Percentiles rank a stretch among this genome's conserved stretches.
Conservation (phyloP, 441 rosid species). For the Aleurites moluccanus region DNA sequence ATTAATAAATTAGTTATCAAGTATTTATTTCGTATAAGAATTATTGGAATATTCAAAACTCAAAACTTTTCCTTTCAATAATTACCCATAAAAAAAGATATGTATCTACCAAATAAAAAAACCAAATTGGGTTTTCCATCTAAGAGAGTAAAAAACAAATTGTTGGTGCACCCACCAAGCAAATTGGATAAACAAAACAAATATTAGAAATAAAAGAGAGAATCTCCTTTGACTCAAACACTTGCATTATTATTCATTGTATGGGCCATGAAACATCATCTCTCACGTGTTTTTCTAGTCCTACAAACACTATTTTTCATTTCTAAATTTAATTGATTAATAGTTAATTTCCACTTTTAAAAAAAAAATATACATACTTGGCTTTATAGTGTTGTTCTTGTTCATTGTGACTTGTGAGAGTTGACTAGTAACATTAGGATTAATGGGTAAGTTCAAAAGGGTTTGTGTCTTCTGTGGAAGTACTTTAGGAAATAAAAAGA, state of each 20-base stretch:
- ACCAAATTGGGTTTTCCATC: background rate
- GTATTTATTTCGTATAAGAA: too few relatives aligned
- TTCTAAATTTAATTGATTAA: background rate
- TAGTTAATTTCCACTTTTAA: too few relatives aligned
- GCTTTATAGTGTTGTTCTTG: background rate
- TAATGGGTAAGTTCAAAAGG: constrained; percentile 47
- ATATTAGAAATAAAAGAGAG: constrained; percentile 21
- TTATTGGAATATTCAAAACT: too few relatives aligned
- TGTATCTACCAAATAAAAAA: background rate
- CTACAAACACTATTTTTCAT: background rate
- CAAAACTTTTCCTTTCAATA: too few relatives aligned
- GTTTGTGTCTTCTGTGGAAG: constrained; percentile 57
- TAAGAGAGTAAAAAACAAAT: background rate
- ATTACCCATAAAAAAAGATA: background rate
- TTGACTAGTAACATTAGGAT: background rate
- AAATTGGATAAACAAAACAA: constrained; percentile 19
- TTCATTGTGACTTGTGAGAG: too few relatives aligned
- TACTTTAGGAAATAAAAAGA: constrained; percentile 38
- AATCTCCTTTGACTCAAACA: constrained; percentile 30
- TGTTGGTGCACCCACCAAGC: constrained; percentile 38
- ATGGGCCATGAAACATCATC: constrained; percentile 27
- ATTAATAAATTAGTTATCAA: too few relatives aligned
- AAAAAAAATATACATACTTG: background rate
- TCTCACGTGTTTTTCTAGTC: constrained; percentile 25
- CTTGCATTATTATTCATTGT: constrained; percentile 10